Evolutionary conservation across 1,284 basidiomycete species (phyloP), one percentile per base, ranked within the genome.

Genomic region (Heliocybe sulcata): DNA sequence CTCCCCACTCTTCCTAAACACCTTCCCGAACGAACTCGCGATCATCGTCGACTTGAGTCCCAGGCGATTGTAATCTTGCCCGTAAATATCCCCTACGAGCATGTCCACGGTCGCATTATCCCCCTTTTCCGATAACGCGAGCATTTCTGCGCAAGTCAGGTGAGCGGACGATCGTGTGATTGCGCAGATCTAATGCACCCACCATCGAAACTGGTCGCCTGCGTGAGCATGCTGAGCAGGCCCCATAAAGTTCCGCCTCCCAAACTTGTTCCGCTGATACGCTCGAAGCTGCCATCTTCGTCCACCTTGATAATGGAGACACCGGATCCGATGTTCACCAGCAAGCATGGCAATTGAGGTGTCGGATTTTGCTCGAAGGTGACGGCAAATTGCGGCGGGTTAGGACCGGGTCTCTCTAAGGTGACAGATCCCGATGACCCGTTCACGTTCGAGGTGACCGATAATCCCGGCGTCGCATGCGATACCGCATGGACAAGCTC

Each of bases 161-260:
- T 53, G 20, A 11, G 9, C 52, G 38, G 38, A 42, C 38, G 19
- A 42, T 16, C 38, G 38, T 20, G 19, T n/a, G 38, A 20, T 27
- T 50, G 14, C 4, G 35, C 22, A 45, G 53, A 55, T 51, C 50
- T 55, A 50, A 19, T 52, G 22, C 52, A 75, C 91, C 61, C 64
- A 94, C 94, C 94, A 71, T 99, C 96, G 72, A 99, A 99, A 45
- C 82, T 91, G 50, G 83, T 89, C n/a, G 97, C 97, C 49, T 94
- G 92, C 20, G 97, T 99, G 60, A 99, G 75, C 57, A 99, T 72
- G 65, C 92, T 96, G 55, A 99, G 74, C 61, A 99, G 71, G 20
- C 97, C 97, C 97, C 97, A 99, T 19, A 99, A 75, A n/a, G 97
- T 99, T 35, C 96, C 97, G n/a, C 97, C 97, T 47, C 97, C 97